Evolutionary conservation across 2,329 filamentous ascomycete species (phyloP), one percentile per base, ranked within the genome.

Genomic region (Cordyceps cicadae): DNA sequence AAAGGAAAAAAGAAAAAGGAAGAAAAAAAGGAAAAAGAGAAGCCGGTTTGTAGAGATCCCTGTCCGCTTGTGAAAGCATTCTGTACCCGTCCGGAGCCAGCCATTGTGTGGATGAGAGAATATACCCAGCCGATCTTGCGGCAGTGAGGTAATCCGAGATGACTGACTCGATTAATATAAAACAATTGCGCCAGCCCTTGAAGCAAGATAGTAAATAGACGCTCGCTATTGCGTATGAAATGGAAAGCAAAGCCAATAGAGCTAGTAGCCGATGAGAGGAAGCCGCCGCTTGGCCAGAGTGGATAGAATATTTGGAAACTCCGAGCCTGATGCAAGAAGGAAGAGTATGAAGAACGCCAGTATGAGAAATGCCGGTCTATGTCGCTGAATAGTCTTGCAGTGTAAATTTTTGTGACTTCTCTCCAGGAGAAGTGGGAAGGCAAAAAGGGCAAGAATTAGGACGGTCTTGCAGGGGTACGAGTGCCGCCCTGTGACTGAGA

Each of bases 11-110:
- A 69, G 49, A 66, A 64, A 61, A 59, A 55, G 63, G 64, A 67
- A 66, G 68, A 69, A 46, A 66, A 65, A 61, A 59, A 55, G 63
- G 64, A 67, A 66, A 66, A 63, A 71, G 68, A 74, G 75, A 75
- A 75, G 73, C 76, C 75, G 75, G 43, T 76, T 73, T 75, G 73
- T 70, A 69, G 72, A 74, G 71, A 65, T 69, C 69, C 74, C 76
- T 77, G 76, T 77, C 77, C 74, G 72, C 71, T 74, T 77, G 75
- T 76, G 79, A 79, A 82, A 80, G 79, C 79, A 78, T 76, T 71
- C 74, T 58, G 54, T 75, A 71, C 74, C 76, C 75, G 74, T 75
- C 76, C 76, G 75, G 75, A 76, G 75, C 80, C 78, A 80, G 80
- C 81, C 80, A 77, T 79, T 76, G 76, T 78, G 77, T 80, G 76